These are phyloP conservation scores for Candida glucosophila DNA, from an alignment of 1,139 yeast genomes.

Conservation along the genomic window DNA sequence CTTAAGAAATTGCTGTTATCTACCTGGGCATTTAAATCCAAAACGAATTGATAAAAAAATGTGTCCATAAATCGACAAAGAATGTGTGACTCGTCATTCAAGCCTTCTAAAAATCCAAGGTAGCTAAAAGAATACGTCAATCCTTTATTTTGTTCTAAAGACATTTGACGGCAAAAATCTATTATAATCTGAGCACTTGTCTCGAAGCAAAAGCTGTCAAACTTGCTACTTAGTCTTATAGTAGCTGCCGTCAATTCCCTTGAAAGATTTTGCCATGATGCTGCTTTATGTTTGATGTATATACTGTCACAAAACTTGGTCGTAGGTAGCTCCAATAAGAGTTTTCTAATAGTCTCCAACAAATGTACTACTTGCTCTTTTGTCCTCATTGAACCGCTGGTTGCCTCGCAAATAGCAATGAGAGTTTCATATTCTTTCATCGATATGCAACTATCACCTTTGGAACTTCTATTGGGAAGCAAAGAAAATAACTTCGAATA, in stretches of 20 bases:
- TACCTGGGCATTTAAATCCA: slow-evolving; percentile 27
- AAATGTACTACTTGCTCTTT: slow-evolving; percentile 43
- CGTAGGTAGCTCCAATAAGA: slow-evolving; percentile 50
- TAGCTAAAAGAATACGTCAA: slow-evolving; percentile 38
- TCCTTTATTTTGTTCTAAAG: no score
- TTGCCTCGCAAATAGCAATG: slow-evolving; percentile 54
- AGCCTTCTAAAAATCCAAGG: slow-evolving; percentile 38
- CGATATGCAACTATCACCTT: slow-evolving; percentile 31
- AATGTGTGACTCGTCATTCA: slow-evolving; percentile 24
- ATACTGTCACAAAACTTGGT: slow-evolving; percentile 31
- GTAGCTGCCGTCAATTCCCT: no score
- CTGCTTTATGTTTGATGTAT: no score
- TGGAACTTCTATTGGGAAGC: slow-evolving; percentile 9
- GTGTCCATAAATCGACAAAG: slow-evolving; percentile 17
- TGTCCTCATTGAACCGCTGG: slow-evolving; percentile 30
- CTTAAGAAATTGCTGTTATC: slow-evolving; percentile 34
- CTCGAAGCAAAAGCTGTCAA: no score
- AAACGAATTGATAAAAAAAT: no score
- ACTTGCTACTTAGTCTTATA: no score
- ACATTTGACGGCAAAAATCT: no score
- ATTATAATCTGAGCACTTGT: no score
- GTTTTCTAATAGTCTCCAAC: slow-evolving; percentile 44
- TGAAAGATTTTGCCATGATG: no score
- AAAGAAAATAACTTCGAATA: slow-evolving; percentile 17
- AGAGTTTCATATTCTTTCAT: slow-evolving; percentile 64